phyloP scores from a whole-genome alignment of 2,329 filamentous ascomycete genomes.

The Neonectria faginata region DNA sequence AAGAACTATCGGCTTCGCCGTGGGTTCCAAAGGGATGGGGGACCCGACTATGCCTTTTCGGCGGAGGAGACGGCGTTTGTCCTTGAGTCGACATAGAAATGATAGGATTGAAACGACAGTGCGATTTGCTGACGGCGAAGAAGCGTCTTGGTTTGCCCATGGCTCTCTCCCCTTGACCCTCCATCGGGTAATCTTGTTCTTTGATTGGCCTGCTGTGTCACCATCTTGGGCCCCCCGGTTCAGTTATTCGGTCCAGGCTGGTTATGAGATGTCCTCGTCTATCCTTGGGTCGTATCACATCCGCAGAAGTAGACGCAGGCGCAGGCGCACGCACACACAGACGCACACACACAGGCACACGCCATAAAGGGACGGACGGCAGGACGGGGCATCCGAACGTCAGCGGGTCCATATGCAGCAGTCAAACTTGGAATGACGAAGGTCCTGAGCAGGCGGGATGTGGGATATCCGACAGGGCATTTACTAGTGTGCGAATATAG shows the following conservation, averaged over 20 bases:
- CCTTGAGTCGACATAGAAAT: constrained; percentile 20
- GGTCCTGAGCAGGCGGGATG: constrained; percentile 30
- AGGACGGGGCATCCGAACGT: constrained; percentile 26
- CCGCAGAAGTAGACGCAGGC: constrained; percentile 12
- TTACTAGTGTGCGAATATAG: constrained; percentile 31
- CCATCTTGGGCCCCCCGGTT: constrained; percentile 31
- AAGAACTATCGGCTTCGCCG: constrained; percentile 1
- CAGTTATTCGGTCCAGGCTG: constrained; percentile 24
- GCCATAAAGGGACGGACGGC: constrained; percentile 15
- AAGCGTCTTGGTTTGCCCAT: constrained; percentile 34
- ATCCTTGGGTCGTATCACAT: constrained; percentile 29
- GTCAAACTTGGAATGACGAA: constrained; percentile 34
- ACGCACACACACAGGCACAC: constrained; percentile 1
- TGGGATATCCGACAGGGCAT: constrained; percentile 41
- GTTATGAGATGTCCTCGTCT: constrained; percentile 21
- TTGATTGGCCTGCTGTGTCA: constrained; percentile 37
- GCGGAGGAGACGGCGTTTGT: constrained; percentile 23
- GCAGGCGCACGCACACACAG: constrained; percentile 23
- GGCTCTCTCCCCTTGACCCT: constrained; percentile 33
- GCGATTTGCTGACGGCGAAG: constrained; percentile 29
- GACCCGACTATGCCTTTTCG: constrained; percentile 6
- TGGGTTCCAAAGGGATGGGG: constrained; percentile 18
- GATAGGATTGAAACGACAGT: constrained; percentile 29
- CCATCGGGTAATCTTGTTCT: constrained; percentile 33
- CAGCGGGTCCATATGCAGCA: constrained; percentile 24